These are phyloP conservation scores for Talaromyces marneffei DNA, from an alignment of 2,329 filamentous ascomycete species.

Conservation along the genomic window DNA sequence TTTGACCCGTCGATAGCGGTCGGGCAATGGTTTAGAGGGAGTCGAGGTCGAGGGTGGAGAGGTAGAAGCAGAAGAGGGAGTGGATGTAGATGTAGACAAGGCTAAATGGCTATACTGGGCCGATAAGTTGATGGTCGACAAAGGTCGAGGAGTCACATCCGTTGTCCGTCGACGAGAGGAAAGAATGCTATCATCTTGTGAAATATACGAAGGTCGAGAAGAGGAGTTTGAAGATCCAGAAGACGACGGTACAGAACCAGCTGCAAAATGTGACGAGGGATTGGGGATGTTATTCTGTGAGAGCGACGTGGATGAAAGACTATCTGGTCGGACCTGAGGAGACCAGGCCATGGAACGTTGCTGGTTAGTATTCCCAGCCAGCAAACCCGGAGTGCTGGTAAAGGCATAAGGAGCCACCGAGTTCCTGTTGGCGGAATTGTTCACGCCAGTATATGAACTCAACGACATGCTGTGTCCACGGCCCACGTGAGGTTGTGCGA, in stretches of 20 bases:
- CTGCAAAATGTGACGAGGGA: slow-evolving; percentile 43
- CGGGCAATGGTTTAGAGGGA: slow-evolving; percentile 63
- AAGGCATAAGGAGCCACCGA: slow-evolving; percentile 74
- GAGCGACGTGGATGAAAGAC: slow-evolving; percentile 33
- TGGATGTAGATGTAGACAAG: slow-evolving; percentile 26
- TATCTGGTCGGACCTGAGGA: slow-evolving; percentile 26
- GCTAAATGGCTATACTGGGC: slow-evolving; percentile 48
- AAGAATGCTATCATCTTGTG: slow-evolving; percentile 48
- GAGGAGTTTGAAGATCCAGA: slow-evolving; percentile 46
- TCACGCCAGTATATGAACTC: slow-evolving; percentile 36
- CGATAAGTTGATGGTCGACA: slow-evolving; percentile 47
- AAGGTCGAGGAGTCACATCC: slow-evolving; percentile 35
- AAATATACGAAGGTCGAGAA: slow-evolving; percentile 38
- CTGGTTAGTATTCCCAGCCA: slow-evolving; percentile 46
- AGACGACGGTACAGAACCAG: slow-evolving; percentile 51
- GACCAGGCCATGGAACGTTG: slow-evolving; percentile 49
- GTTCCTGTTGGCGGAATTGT: slow-evolving; percentile 41
- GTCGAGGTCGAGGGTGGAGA: slow-evolving; percentile 23
- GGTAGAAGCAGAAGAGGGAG: neutral
- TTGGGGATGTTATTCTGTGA: slow-evolving; percentile 44
- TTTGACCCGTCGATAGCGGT: slow-evolving; percentile 71
- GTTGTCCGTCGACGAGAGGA: slow-evolving; percentile 34
- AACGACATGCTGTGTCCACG: slow-evolving; percentile 37
- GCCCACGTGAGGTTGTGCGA: slow-evolving; percentile 34
- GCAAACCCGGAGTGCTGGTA: slow-evolving; percentile 62